These are phyloP conservation scores for Aspergillus hancockii DNA, from an alignment of 495 filamentous ascomycete genomes.

Conservation along the genomic window DNA sequence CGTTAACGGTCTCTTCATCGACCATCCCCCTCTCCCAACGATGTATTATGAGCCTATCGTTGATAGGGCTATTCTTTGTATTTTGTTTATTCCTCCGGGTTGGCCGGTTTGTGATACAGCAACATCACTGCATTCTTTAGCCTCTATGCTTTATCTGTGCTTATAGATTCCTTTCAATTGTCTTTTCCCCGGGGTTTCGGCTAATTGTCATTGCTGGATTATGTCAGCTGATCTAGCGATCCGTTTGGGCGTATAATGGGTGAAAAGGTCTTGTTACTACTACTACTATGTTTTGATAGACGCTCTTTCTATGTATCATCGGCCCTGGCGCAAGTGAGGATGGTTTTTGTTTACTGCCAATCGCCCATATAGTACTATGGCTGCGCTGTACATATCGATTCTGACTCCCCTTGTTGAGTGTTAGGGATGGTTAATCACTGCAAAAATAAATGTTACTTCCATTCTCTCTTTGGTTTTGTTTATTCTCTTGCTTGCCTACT, in stretches of 20 bases:
- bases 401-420: constrained; percentile 1
- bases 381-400: constrained; percentile 3
- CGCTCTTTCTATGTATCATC: background rate
- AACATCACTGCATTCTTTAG: background rate
- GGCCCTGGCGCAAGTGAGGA: constrained; percentile 7
- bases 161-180: background rate
- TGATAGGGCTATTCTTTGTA: background rate
- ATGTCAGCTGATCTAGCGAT: constrained; percentile 2
- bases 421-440: background rate
- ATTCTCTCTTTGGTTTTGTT: background rate
- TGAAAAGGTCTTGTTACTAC: constrained; percentile 5
- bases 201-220: background rate
- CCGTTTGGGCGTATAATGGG: background rate
- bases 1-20: constrained; percentile 2
- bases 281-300: constrained; percentile 6
- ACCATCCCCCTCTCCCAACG: background rate
- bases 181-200: background rate
- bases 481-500: background rate
- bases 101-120: background rate
- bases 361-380: background rate
- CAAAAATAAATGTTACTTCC: background rate
- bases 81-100: background rate
- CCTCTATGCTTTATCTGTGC: background rate
- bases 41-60: constrained; percentile 1
- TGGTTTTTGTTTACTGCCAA: constrained; percentile 2